phyloP scores from a whole-genome alignment of 1,284 basidiomycete genomes.

The Heterobasidion occidentale region DNA sequence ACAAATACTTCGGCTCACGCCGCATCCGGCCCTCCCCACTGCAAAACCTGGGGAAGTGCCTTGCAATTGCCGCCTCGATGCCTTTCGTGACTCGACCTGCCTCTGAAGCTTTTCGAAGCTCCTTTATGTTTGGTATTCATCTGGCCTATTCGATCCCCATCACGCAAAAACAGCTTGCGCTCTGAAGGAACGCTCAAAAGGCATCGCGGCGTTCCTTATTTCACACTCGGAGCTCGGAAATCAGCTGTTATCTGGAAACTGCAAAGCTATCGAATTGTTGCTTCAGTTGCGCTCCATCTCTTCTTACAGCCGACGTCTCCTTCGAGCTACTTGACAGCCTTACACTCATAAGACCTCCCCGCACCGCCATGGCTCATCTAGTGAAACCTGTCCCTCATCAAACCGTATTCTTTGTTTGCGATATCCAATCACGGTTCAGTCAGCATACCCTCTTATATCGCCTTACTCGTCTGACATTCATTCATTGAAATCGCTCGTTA shows the following conservation, averaged over 20 bases:
- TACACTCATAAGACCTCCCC: no score
- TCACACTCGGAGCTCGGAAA: background rate
- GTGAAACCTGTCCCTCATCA: conserved; percentile 33
- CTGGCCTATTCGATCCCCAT: no score
- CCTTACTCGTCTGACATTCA: background rate
- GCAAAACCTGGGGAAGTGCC: background rate
- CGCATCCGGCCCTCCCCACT: conserved; percentile 12
- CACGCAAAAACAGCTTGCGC: no score
- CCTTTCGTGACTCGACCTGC: background rate
- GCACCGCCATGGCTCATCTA: conserved; percentile 11
- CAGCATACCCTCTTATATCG: conserved; percentile 5
- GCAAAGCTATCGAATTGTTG: background rate
- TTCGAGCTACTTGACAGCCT: no score
- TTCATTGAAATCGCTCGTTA: no score
- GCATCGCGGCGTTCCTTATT: background rate
- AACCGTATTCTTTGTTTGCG: conserved; percentile 73
- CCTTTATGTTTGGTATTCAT: no score
- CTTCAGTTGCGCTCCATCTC: background rate
- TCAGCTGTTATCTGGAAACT: background rate
- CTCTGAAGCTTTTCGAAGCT: background rate
- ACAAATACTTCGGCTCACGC: conserved; percentile 12
- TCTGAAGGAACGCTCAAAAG: no score
- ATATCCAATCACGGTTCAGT: conserved; percentile 76
- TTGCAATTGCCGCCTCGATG: background rate
- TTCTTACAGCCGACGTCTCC: no score